Conservation (phyloP, 495 filamentous ascomycete species). For the Lasiosphaeria miniovina region DNA sequence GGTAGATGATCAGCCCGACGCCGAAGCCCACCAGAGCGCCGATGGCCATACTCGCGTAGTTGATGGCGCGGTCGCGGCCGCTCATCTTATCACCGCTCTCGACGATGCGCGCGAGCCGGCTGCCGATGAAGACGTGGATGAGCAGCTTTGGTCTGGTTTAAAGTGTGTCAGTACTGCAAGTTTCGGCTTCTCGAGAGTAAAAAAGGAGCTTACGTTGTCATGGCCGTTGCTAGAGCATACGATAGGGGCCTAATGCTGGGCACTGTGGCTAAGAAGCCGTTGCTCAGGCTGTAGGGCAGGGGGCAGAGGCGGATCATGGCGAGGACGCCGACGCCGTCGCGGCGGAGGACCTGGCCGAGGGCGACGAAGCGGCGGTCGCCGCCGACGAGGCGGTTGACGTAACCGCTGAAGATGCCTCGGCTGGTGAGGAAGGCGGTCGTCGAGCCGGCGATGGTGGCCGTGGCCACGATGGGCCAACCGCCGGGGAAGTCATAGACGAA, state of each 20-base stretch:
- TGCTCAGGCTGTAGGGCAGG: conserved; percentile 89
- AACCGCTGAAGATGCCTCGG: conserved; percentile 69
- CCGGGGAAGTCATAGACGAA: conserved; percentile 93
- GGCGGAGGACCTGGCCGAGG: conserved; percentile 58
- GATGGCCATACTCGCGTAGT: conserved; percentile 72
- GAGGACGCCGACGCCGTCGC: conserved; percentile 84
- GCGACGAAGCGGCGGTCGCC: conserved; percentile 71
- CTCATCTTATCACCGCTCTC: conserved; percentile 61
- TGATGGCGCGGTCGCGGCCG: conserved; percentile 64
- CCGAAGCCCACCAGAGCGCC: conserved; percentile 67
- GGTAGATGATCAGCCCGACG: conserved; percentile 85
- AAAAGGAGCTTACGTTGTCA: conserved; percentile 40
- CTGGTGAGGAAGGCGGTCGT: conserved; percentile 75
- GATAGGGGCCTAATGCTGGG: conserved; percentile 73
- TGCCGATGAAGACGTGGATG: conserved; percentile 91
- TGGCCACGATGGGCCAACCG: conserved; percentile 84
- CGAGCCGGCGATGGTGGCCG: conserved; percentile 74
- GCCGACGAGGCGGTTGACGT: conserved; percentile 76
- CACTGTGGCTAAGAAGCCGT: conserved; percentile 91
- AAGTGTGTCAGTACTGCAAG: neutral
- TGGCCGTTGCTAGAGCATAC: conserved; percentile 78
- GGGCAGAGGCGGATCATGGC: conserved; percentile 93
- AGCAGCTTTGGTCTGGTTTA: conserved; percentile 68
- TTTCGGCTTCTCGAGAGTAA: neutral
- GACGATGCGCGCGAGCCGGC: conserved; percentile 67